Evolutionary conservation across 352 stramenopile genomes (phyloP).

Genomic region (Globisporangium spiculum): DNA sequence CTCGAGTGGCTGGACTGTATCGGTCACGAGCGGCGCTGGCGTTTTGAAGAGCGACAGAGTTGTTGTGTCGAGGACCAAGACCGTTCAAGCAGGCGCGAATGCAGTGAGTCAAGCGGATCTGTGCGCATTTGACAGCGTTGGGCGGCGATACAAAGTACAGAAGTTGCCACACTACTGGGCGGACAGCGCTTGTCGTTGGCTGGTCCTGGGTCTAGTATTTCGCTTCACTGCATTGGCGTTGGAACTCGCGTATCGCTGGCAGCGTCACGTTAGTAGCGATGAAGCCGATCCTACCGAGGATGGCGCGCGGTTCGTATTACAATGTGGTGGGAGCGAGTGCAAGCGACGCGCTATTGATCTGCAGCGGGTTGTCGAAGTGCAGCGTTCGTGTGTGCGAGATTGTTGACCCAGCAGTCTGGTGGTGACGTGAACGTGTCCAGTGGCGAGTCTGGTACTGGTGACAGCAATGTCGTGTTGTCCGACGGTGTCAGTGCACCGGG

Average conservation of each 20-base stretch:
- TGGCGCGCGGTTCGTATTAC: background rate
- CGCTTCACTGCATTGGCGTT: background rate
- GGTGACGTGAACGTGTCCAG: background rate
- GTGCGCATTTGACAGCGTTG: slow-evolving; percentile 11
- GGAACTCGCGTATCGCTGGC: background rate
- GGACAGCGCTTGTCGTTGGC: background rate
- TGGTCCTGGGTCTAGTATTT: background rate
- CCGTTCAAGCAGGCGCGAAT: background rate
- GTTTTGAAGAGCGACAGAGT: background rate
- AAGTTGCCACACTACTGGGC: background rate
- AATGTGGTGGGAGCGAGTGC: background rate
- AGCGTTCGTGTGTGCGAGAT: background rate
- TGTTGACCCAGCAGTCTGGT: background rate
- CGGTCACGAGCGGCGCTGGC: slow-evolving; percentile 2
- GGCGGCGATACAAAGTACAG: background rate
- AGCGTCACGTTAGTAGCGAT: slow-evolving; percentile 4
- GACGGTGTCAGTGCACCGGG: slow-evolving; percentile 2
- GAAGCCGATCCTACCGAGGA: background rate
- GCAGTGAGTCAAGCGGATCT: slow-evolving; percentile 17
- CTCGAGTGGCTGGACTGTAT: slow-evolving; percentile 14
- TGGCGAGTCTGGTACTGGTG: background rate
- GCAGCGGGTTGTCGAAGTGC: background rate
- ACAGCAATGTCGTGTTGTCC: background rate
- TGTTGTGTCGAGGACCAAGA: background rate
- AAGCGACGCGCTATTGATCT: background rate